Conservation (phyloP, 768 basidiomycete genomes). For the Udeniomyces megalosporus region DNA sequence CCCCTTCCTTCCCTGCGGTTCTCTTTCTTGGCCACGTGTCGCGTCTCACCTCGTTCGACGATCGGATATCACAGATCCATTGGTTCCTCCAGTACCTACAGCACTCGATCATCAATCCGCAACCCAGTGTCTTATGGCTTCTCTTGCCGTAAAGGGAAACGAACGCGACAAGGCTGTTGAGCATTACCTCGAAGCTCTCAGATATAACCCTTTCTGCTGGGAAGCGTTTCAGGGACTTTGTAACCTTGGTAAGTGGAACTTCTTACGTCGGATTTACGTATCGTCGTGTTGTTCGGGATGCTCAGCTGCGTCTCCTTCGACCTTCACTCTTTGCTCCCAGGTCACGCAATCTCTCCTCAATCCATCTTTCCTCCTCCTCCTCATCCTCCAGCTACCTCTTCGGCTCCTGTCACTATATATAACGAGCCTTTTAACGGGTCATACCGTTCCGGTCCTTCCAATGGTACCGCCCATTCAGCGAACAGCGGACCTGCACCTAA, state of each 20-base stretch:
- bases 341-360: background rate
- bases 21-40: background rate
- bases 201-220: slow-evolving; percentile 66
- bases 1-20: background rate
- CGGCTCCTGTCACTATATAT: too few relatives aligned
- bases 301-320: background rate
- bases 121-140: slow-evolving; percentile 59
- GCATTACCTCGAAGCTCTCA: slow-evolving; percentile 56
- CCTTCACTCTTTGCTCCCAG: background rate
- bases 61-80: slow-evolving; percentile 32
- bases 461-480: too few relatives aligned
- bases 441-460: too few relatives aligned
- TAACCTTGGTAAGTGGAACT: slow-evolving; percentile 42
- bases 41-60: background rate
- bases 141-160: slow-evolving; percentile 61
- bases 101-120: slow-evolving; percentile 45
- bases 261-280: background rate
- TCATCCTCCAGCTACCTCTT: background rate
- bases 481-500: too few relatives aligned
- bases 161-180: slow-evolving; percentile 52
- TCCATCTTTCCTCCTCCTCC: slow-evolving; percentile 2
- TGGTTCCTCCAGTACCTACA: background rate
- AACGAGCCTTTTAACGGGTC: too few relatives aligned
- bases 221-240: slow-evolving; percentile 85
- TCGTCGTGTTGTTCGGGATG: too few relatives aligned